phyloP scores from a whole-genome alignment of 1,284 basidiomycete species.

The Peniophora sp. region DNA sequence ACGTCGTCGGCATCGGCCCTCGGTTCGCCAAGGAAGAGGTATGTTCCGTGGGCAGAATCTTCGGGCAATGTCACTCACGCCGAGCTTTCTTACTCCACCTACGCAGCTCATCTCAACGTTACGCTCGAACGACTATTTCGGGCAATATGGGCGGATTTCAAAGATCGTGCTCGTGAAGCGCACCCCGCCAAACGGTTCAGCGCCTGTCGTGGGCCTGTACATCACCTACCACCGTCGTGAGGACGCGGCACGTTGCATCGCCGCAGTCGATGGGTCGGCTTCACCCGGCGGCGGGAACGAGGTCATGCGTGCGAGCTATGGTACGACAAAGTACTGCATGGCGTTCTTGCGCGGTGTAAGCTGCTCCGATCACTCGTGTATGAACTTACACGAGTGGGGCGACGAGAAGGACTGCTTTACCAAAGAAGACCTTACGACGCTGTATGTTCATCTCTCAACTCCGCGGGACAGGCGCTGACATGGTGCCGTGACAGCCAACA shows the following conservation, averaged over 20 bases:
- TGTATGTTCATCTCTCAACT: conserved; percentile 35
- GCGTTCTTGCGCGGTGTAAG: conserved; percentile 82
- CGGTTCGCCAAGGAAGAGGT: conserved; percentile 95
- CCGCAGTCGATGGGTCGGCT: conserved; percentile 86
- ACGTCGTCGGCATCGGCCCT: conserved; percentile 88
- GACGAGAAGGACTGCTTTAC: conserved; percentile 97
- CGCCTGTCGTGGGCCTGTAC: conserved; percentile 86
- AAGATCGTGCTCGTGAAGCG: conserved; percentile 95
- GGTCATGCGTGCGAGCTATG: conserved; percentile 88
- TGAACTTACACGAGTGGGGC: conserved; percentile 96
- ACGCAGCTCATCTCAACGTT: conserved; percentile 87
- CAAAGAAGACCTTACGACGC: conserved; percentile 83
- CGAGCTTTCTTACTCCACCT: neutral
- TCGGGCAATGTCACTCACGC: conserved; percentile 11
- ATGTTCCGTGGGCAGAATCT: conserved; percentile 17
- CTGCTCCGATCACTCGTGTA: conserved; percentile 86
- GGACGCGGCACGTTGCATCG: conserved; percentile 91
- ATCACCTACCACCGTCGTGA: conserved; percentile 94
- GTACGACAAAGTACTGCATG: conserved; percentile 98
- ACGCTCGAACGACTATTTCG: conserved; percentile 95
- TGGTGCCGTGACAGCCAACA: conserved; percentile 53
- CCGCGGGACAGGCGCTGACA: conserved; percentile 10
- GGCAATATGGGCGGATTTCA: conserved; percentile 96
- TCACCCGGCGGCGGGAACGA: conserved; percentile 76
- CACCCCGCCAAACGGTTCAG: conserved; percentile 63